phyloP scores from a whole-genome alignment of 139 green algal genomes.

The Nannochloris sp. region DNA sequence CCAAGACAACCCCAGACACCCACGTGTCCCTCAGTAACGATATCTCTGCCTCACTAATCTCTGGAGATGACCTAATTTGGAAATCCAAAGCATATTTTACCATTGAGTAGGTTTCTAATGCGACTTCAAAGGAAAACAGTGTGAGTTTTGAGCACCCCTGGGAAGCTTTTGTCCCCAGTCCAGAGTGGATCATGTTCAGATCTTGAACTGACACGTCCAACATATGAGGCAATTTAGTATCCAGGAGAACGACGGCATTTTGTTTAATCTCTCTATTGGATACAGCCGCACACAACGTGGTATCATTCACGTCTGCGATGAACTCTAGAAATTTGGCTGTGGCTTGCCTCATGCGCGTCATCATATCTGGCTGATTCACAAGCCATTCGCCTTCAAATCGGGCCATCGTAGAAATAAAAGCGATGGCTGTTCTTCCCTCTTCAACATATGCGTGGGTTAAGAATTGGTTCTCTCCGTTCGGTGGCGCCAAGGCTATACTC shows the following conservation, averaged over 20 bases:
- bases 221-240: no score
- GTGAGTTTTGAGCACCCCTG: no score
- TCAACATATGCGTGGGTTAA: constrained; percentile 30
- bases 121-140: constrained; percentile 16
- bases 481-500: constrained; percentile 27
- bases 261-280: no score
- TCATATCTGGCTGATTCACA: constrained; percentile 13
- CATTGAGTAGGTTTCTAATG: constrained; percentile 12
- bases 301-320: not conserved
- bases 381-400: constrained; percentile 19
- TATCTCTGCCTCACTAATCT: constrained; percentile 29
- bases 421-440: constrained; percentile 20
- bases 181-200: no score
- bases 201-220: no score
- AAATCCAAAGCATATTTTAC: constrained; percentile 14
- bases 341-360: constrained; percentile 17
- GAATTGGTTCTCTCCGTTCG: constrained; percentile 20
- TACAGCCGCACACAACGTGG: no score
- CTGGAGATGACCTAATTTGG: constrained; percentile 14
- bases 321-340: constrained; percentile 28
- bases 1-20: not conserved
- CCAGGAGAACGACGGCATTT: no score
- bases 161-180: no score
- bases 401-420: constrained; percentile 22
- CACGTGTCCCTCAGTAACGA: not conserved